phyloP scores from a whole-genome alignment of 768 basidiomycete species.

The Chiua virens region DNA sequence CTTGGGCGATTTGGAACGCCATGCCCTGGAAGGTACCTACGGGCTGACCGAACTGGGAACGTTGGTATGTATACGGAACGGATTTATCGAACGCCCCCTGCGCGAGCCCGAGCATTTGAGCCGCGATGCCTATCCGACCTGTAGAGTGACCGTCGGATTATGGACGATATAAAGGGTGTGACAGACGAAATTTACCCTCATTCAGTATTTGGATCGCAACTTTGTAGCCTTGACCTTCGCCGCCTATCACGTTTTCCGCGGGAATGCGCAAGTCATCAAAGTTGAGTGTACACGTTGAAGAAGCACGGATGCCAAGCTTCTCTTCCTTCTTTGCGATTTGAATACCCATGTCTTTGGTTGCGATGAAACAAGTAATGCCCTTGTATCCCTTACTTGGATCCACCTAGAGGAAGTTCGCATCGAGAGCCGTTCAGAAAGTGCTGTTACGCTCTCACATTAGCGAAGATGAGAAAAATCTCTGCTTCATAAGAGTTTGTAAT shows the following conservation, averaged over 20 bases:
- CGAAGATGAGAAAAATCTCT: conserved; percentile 91
- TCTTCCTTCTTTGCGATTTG: conserved; percentile 98
- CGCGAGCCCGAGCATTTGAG: conserved; percentile 97
- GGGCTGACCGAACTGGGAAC: conserved; percentile 91
- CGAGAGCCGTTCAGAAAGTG: background rate
- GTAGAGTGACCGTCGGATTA: background rate
- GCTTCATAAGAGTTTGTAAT: conserved; percentile 95
- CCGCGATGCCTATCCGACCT: conserved; percentile 96
- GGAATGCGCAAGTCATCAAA: conserved; percentile 91
- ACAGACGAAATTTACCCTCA: conserved; percentile 56
- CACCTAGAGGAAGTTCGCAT: conserved; percentile 39
- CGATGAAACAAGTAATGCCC: conserved; percentile 97
- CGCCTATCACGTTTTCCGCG: conserved; percentile 88
- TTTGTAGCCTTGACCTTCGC: conserved; percentile 92
- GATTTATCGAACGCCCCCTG: conserved; percentile 96
- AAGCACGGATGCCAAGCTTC: conserved; percentile 95
- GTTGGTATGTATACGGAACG: conserved; percentile 93
- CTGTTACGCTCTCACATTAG: conserved; percentile 61
- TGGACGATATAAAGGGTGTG: background rate
- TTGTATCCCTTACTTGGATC: conserved; percentile 97
- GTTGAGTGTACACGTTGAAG: conserved; percentile 90
- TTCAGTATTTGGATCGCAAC: conserved; percentile 96
- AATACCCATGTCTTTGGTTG: conserved; percentile 95
- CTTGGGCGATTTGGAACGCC: conserved; percentile 91
- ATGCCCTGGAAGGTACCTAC: conserved; percentile 96